phyloP scores from a whole-genome alignment of 306 rosid species.

The Rosa chinensis region DNA sequence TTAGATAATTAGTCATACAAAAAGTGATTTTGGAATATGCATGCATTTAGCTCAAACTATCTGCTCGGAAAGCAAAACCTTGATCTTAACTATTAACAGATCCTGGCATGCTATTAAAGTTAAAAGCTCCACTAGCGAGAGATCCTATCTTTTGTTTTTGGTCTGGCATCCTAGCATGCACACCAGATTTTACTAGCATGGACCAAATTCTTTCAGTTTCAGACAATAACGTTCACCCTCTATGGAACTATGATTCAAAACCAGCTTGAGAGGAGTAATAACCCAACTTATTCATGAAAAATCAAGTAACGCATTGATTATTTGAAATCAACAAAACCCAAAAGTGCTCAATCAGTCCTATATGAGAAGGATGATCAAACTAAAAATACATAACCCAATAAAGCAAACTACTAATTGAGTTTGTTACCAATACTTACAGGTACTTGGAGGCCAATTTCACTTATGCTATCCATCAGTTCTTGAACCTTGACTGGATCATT shows the following conservation, averaged over 20 bases:
- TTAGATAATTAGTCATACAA: slow-evolving; percentile 23
- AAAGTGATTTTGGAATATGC: neutral
- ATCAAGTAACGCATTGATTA: neutral
- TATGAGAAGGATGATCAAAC: neutral
- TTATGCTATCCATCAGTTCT: slow-evolving; percentile 82
- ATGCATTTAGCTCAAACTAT: neutral
- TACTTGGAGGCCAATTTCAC: slow-evolving; percentile 85
- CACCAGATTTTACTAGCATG: neutral
- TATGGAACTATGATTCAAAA: neutral
- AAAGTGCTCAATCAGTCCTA: neutral
- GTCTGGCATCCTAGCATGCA: neutral
- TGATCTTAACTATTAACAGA: neutral
- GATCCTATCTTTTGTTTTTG: neutral
- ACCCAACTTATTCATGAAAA: neutral
- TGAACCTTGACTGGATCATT: slow-evolving; percentile 75
- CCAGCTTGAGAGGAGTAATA: neutral
- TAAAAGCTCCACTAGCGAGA: neutral
- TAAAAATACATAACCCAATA: neutral
- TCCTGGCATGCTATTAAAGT: neutral
- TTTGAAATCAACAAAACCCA: neutral
- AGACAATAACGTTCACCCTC: neutral
- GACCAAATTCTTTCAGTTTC: neutral
- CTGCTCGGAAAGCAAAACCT: neutral
- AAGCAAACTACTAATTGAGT: neutral
- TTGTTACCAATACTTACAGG: slow-evolving; percentile 53